Conservation (phyloP, 495 filamentous ascomycete species). For the Penicillium cinerascens region DNA sequence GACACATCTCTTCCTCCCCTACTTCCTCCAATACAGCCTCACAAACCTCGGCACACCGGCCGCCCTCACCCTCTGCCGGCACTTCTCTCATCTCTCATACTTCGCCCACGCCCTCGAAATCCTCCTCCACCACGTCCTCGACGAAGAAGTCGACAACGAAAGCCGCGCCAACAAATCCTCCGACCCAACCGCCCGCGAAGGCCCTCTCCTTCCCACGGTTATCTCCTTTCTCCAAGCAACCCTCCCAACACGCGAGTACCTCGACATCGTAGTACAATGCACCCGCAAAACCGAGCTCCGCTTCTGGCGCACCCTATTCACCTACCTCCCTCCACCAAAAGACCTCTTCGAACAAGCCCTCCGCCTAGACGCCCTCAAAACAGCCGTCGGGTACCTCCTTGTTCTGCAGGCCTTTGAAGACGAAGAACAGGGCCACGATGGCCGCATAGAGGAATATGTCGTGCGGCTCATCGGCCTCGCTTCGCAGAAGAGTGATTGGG, state of each 20-base stretch:
- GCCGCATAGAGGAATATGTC: conserved; percentile 58
- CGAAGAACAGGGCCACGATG: conserved; percentile 63
- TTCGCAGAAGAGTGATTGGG: conserved; percentile 86
- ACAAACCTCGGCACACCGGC: conserved; percentile 65
- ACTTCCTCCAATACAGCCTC: conserved; percentile 75
- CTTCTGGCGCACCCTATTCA: conserved; percentile 91
- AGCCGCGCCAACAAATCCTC: conserved; percentile 53
- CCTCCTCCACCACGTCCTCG: conserved; percentile 86
- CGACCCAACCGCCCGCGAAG: conserved; percentile 27
- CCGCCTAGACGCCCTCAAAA: conserved; percentile 80
- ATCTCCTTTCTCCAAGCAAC: conserved; percentile 82
- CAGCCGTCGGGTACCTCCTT: conserved; percentile 93
- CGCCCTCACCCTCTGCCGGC: conserved; percentile 71
- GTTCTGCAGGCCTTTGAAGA: conserved; percentile 93
- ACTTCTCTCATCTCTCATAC: conserved; percentile 81
- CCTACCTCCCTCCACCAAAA: conserved; percentile 81
- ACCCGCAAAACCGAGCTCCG: conserved; percentile 95
- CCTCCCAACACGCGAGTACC: conserved; percentile 69
- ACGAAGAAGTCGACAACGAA: conserved; percentile 86
- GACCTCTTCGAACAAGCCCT: conserved; percentile 91
- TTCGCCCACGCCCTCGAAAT: conserved; percentile 92
- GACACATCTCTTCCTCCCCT: conserved; percentile 88
- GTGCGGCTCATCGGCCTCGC: conserved; percentile 79
- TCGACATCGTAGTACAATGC: conserved; percentile 95
- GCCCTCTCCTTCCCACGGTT: conserved; percentile 79